Evolutionary conservation across 2,329 filamentous ascomycete genomes (phyloP).

Genomic region (Trichoderma oligosporum): DNA sequence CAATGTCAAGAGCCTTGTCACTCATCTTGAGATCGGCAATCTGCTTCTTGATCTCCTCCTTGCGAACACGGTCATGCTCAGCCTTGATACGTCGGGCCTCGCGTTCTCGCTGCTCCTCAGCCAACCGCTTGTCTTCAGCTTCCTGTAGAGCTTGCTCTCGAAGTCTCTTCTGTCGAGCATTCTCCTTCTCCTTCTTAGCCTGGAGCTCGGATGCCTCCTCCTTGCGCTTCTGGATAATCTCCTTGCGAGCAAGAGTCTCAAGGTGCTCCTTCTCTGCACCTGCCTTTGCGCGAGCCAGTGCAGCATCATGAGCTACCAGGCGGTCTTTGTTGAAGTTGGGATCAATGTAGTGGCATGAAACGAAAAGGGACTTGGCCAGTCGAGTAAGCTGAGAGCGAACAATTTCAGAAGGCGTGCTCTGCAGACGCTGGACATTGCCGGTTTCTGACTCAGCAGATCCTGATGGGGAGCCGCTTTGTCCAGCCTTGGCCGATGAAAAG

Average conservation of each 20-base stretch:
- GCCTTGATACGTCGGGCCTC: constrained; percentile 81
- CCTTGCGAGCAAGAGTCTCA: constrained; percentile 79
- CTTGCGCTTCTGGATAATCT: constrained; percentile 94
- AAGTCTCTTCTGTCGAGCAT: constrained; percentile 80
- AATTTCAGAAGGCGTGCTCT: constrained; percentile 97
- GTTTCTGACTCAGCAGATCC: constrained; percentile 85
- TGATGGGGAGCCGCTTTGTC: constrained; percentile 76
- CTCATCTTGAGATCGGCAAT: constrained; percentile 87
- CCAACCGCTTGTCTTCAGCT: constrained; percentile 81
- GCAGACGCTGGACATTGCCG: constrained; percentile 85
- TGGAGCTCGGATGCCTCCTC: constrained; percentile 87
- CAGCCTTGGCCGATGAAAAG: constrained; percentile 92
- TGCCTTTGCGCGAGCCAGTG: constrained; percentile 74
- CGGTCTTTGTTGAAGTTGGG: constrained; percentile 81
- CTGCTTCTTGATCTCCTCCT: constrained; percentile 91
- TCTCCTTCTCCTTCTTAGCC: constrained; percentile 87
- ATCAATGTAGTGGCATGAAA: constrained; percentile 95
- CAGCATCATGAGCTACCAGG: constrained; percentile 72
- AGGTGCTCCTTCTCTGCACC: constrained; percentile 90
- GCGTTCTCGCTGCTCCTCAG: constrained; percentile 88
- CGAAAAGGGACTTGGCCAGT: constrained; percentile 83
- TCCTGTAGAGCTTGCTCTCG: constrained; percentile 85
- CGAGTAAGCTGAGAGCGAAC: constrained; percentile 91
- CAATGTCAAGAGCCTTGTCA: constrained; percentile 71
- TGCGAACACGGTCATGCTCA: constrained; percentile 84